Conservation (phyloP, 139 green algal species). For the Cymbomonas tetramitiformis region DNA sequence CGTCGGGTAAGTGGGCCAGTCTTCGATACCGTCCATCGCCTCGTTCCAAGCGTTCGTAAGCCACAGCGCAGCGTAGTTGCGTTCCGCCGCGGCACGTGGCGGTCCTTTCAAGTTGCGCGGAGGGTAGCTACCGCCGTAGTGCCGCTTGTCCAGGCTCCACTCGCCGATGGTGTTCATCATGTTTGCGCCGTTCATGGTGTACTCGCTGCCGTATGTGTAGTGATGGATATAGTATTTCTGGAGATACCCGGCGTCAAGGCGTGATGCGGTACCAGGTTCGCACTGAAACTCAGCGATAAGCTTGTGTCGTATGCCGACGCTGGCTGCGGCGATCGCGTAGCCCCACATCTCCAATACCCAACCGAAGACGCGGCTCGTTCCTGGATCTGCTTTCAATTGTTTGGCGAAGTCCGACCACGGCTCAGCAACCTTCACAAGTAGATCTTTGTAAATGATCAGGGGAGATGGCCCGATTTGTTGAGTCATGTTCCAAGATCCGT, state of each 20-base stretch:
- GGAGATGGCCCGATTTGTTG: slow-evolving; percentile 4
- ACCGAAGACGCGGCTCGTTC: background rate
- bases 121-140: background rate
- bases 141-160: background rate
- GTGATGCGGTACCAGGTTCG: too few species aligned
- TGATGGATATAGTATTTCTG: slow-evolving; percentile 8
- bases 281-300: slow-evolving; percentile 2
- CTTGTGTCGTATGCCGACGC: background rate
- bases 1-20: background rate
- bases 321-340: slow-evolving; percentile 10
- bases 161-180: background rate
- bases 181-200: background rate
- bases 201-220: slow-evolving; percentile 12
- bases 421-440: background rate
- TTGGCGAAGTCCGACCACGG: background rate
- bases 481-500: slow-evolving; percentile 11
- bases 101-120: background rate
- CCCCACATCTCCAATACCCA: slow-evolving; percentile 14
- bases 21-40: background rate
- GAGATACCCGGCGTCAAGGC: too few species aligned
- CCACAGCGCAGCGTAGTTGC: background rate
- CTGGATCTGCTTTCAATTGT: background rate
- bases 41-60: background rate
- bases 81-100: background rate
- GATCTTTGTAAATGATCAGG: slow-evolving; percentile 7